Evolutionary conservation across 495 filamentous ascomycete species (phyloP).

Genomic region (Cercophora newfieldiana): DNA sequence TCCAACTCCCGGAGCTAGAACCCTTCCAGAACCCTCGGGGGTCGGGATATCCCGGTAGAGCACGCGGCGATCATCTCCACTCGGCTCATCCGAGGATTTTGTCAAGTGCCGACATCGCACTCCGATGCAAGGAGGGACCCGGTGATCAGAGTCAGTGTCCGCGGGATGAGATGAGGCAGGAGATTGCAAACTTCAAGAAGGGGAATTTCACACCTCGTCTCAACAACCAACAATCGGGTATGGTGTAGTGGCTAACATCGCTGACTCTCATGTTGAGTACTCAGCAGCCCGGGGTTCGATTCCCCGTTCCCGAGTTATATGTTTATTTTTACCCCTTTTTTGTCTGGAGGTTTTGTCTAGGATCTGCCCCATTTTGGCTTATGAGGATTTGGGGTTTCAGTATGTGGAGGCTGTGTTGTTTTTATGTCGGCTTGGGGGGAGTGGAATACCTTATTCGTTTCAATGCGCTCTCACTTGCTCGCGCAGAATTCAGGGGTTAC

Average conservation of each 20-base stretch:
- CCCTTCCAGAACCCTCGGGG: not conserved
- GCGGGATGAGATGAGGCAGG: too few species aligned
- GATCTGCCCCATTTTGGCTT: not conserved
- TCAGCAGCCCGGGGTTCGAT: conserved; percentile 12
- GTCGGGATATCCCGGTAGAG: not conserved
- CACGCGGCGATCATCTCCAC: not conserved
- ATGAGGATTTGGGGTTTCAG: not conserved
- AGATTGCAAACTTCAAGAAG: too few species aligned
- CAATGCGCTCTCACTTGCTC: too few species aligned
- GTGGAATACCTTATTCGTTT: too few species aligned
- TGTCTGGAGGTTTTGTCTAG: not conserved
- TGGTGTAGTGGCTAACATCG: conserved; percentile 11
- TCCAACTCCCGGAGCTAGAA: not conserved
- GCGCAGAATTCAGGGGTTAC: too few species aligned
- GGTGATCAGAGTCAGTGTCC: not conserved
- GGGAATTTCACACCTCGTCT: too few species aligned
- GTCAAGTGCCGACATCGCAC: not conserved
- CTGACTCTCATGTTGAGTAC: conserved; percentile 12
- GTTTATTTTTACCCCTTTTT: not conserved
- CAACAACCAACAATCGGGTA: not conserved
- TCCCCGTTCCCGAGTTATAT: conserved; percentile 8
- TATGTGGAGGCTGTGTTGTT: too few species aligned
- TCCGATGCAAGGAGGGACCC: not conserved
- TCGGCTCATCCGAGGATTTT: not conserved
- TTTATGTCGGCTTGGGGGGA: too few species aligned